Evolutionary conservation across 139 green algal genomes (phyloP), one percentile per base, ranked within the genome.

Genomic region (Coelastrella sp.): DNA sequence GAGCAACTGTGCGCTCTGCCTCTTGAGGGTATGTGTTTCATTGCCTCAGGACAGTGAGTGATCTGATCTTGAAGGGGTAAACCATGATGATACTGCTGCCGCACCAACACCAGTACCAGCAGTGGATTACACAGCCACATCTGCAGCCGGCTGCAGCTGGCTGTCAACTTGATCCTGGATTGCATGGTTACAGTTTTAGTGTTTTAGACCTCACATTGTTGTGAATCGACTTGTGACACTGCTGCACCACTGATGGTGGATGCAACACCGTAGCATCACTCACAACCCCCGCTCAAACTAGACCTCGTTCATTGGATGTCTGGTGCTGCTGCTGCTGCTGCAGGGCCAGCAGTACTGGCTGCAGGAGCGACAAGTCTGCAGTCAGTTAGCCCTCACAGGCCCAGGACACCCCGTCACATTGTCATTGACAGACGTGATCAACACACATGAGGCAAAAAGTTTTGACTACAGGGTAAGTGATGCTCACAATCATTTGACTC

Each of bases 391-490:
- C 7, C 7, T 4, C 80, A 90, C 60, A 14, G 56, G 71, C 78
- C 87, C 83, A 7, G 83, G 83, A 16, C 68, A 71, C 20, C 0
- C 68, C 16, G 3, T n/a, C 4, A 58, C 3, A 5, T 19, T 88
- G 19, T 57, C 68, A 20, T 17, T 80, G 7, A 74, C 92, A 0
- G 93, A 96, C 5, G 92, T 96, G n/a, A 75, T 97, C 14, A 68
- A 22, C 5, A 90, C 93, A 58, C 95, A 96, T 54, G 61, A 88
- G 16, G 78, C 89, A 64, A 98, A 98, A 87, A 96, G 92, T 83
- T 98, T 98, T 93, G 96, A 98, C 73, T 98, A 98, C 89, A 77
- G 96, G 81, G 93, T 94, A 23, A 86, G 96, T 6, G 68, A 7
- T 47, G 68, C 3, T 47, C 16, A 76, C 17, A 76, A 5, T 11